Base-by-base conservation (phyloP, 139 green algal genomes). In the Chlamydomonas urium region DNA sequence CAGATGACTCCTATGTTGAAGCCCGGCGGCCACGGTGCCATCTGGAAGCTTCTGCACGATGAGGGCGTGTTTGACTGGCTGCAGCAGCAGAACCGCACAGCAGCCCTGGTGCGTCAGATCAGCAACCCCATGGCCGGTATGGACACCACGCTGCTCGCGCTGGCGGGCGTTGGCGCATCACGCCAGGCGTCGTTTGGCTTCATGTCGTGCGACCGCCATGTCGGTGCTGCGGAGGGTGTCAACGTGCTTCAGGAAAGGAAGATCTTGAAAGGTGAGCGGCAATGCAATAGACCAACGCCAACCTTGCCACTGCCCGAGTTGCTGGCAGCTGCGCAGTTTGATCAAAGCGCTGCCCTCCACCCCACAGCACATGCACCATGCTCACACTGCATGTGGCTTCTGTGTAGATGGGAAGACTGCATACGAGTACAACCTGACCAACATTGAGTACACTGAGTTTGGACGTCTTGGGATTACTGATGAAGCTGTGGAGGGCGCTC, bases 391-490 rank as follows among this genome's bases (percentile, higher is more conserved):
- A n/a, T n/a, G n/a, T n/a, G n/a, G n/a, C n/a, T n/a, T n/a, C n/a
- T n/a, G n/a, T n/a, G n/a, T n/a, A n/a, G n/a, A n/a, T n/a, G n/a
- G n/a, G n/a, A n/a, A n/a, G n/a, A n/a, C n/a, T n/a, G n/a, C n/a
- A n/a, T 81, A 87, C 72, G 77, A 88, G 63, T 97, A 96, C 73
- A 87, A 89, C 65, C 77, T 98, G 1, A 97, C 90, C 38, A 98
- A 97, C 77, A 86, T 99, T 2, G 95, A 99, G 85, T 99, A 99
- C 84, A 99, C 95, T 3, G 94, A 98, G 83, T 98, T 99, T 74
- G 87, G 93, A 57, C 76, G 86, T 31, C 79, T 96, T 38, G 95
- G 95, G 33, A 86, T 99, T 33, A 76, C 2, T 2, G 95, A 98
- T 76, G 68, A 83, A 69, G 73, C 80, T 1, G 59, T 78, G 3